phyloP scores from a whole-genome alignment of 2,329 filamentous ascomycete species.

The Calonectria multiphialidica region DNA sequence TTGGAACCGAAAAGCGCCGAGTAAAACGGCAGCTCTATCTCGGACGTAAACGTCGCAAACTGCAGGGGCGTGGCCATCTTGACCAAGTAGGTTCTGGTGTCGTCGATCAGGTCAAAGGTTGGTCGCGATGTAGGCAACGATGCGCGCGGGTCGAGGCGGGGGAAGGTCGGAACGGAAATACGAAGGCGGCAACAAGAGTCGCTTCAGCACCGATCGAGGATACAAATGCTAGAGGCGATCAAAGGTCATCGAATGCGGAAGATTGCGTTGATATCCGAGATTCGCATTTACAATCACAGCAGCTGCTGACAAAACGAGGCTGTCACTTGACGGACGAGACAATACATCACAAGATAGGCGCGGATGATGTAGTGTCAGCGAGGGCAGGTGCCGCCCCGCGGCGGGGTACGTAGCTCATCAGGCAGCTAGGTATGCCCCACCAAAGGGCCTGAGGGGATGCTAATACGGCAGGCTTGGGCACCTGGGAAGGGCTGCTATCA shows the following conservation, averaged over 20 bases:
- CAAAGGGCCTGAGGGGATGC: not conserved
- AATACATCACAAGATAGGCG: conserved; percentile 36
- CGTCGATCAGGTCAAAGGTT: not conserved
- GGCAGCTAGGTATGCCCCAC: conserved; percentile 24
- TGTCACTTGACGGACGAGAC: conserved; percentile 40
- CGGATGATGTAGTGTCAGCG: conserved; percentile 40
- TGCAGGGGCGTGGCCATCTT: conserved; percentile 67
- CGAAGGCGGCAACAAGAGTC: conserved; percentile 26
- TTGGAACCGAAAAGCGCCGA: conserved; percentile 92
- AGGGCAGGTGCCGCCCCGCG: conserved; percentile 38
- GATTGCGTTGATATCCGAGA: not conserved
- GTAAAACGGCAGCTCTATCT: conserved; percentile 97
- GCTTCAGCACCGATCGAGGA: conserved; percentile 8
- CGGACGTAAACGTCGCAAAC: conserved; percentile 92
- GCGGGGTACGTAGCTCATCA: conserved; percentile 38
- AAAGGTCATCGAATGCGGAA: not conserved
- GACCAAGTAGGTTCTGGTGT: conserved; percentile 6
- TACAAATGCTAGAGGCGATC: conserved; percentile 6
- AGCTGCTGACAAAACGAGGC: conserved; percentile 37
- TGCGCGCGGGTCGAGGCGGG: conserved; percentile 28
- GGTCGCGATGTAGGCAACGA: conserved; percentile 19
- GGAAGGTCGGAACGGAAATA: conserved; percentile 19
- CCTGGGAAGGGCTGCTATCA: not conserved
- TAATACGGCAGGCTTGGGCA: conserved; percentile 5
- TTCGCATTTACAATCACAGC: conserved; percentile 8